Conservation (phyloP, 768 basidiomycete species). For the Rhizopogon vulgaris region DNA sequence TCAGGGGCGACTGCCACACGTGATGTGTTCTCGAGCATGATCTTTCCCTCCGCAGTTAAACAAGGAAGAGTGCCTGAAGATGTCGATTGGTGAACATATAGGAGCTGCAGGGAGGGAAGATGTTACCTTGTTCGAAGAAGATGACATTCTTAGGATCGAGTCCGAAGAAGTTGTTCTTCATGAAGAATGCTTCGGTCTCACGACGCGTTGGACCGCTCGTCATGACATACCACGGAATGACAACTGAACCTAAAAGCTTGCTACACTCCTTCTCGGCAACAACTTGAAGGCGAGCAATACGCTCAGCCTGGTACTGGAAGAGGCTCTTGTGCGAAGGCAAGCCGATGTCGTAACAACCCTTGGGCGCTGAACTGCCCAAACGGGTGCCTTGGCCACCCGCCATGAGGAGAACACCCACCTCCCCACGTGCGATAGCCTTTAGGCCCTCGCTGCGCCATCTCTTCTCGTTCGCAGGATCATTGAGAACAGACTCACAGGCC, state of each 20-base stretch:
- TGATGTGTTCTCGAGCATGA: slow-evolving; percentile 75
- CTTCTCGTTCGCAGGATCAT: slow-evolving; percentile 45
- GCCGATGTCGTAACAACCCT: slow-evolving; percentile 97
- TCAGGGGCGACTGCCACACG: slow-evolving; percentile 93
- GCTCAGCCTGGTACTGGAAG: slow-evolving; percentile 97
- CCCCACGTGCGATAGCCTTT: slow-evolving; percentile 69
- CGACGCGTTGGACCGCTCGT: slow-evolving; percentile 91
- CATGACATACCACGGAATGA: slow-evolving; percentile 98
- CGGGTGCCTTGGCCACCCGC: slow-evolving; percentile 98
- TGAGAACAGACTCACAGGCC: slow-evolving; percentile 59
- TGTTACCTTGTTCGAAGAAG: slow-evolving; percentile 92
- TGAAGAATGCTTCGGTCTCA: slow-evolving; percentile 84
- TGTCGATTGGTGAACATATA: background rate
- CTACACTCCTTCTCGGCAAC: slow-evolving; percentile 55
- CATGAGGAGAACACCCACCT: slow-evolving; percentile 95
- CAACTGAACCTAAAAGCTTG: slow-evolving; percentile 54
- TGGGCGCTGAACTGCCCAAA: slow-evolving; percentile 86
- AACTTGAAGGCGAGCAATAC: slow-evolving; percentile 78
- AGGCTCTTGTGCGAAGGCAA: slow-evolving; percentile 89
- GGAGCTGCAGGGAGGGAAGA: slow-evolving; percentile 2
- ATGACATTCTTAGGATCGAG: slow-evolving; percentile 74
- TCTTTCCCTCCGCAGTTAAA: slow-evolving; percentile 89
- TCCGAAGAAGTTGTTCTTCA: slow-evolving; percentile 73
- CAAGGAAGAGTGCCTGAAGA: slow-evolving; percentile 87
- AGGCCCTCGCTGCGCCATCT: slow-evolving; percentile 81